phyloP scores from a whole-genome alignment of 352 stramenopile genomes.

The Globisporangium heterothallicum region DNA sequence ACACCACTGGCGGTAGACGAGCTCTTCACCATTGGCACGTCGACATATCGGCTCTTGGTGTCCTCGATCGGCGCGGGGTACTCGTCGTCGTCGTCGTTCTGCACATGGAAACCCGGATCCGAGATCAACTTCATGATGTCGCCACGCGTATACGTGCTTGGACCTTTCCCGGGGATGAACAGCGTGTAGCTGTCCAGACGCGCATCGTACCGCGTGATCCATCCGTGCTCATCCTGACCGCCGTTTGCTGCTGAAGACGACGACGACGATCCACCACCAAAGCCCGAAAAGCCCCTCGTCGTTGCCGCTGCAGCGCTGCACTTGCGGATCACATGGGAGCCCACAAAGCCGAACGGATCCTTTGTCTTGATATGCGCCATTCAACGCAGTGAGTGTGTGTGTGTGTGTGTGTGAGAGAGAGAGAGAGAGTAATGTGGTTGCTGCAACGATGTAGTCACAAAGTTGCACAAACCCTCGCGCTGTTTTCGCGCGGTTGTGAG shows the following conservation, averaged over 20 bases:
- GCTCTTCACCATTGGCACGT: slow-evolving; percentile 26
- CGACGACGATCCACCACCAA: slow-evolving; percentile 3
- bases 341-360: slow-evolving; percentile 64
- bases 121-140: slow-evolving; percentile 66
- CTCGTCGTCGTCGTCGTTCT: slow-evolving; percentile 34
- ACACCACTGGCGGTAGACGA: slow-evolving; percentile 1
- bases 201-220: slow-evolving; percentile 68
- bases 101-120: slow-evolving; percentile 45
- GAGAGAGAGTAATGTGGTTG: not conserved
- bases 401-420: not conserved
- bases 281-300: not conserved
- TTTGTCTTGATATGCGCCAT: slow-evolving; percentile 33
- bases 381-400: no score
- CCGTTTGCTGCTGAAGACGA: not conserved
- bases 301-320: slow-evolving; percentile 3
- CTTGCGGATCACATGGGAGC: slow-evolving; percentile 43
- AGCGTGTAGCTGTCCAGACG: slow-evolving; percentile 60
- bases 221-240: slow-evolving; percentile 37
- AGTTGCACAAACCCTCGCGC: no score
- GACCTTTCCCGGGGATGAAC: slow-evolving; percentile 40
- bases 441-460: not conserved
- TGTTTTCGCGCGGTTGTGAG: no score
- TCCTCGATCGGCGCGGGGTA: slow-evolving; percentile 51
- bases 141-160: slow-evolving; percentile 28
- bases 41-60: slow-evolving; percentile 45